A percentile compares a stretch with the other conserved stretches of the same genome.
Conservation (phyloP, 116 monocot genomes). For the Zostera marina region DNA sequence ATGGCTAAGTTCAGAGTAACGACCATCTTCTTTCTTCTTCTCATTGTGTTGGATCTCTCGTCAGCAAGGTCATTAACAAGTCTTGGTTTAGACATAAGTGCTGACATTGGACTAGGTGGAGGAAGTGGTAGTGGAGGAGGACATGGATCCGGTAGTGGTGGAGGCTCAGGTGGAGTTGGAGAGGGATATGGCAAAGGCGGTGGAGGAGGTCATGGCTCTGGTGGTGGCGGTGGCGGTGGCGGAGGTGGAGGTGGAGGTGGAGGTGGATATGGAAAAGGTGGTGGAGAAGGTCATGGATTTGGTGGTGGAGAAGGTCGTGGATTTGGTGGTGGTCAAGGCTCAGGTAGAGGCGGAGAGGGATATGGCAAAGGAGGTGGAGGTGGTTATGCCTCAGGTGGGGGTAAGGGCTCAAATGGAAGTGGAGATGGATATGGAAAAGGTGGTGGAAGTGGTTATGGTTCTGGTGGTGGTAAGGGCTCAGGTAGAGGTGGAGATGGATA, state of each 20-base stretch:
- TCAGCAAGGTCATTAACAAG: not conserved
- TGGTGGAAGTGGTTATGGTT: no score
- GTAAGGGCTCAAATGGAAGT: no score
- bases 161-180: not conserved
- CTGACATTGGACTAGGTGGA: not conserved
- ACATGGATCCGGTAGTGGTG: not conserved
- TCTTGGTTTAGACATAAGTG: not conserved
- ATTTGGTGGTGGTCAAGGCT: not conserved
- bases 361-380: not conserved
- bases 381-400: not conserved
- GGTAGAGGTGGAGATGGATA: no score
- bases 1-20: not conserved
- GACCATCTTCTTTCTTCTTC: not conserved
- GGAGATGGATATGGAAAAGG: not conserved
- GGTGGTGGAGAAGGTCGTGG: not conserved
- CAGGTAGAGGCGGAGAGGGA: not conserved
- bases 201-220: not conserved
- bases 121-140: constrained; percentile 1
- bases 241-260: not conserved
- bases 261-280: not conserved
- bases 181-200: not conserved
- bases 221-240: no score
- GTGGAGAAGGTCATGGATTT: not conserved
- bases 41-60: not conserved
- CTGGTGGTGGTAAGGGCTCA: no score